Percentiles rank a stretch among this genome's conserved stretches.
phyloP scores from a whole-genome alignment of 352 stramenopile genomes.

The Pythium oligandrum region DNA sequence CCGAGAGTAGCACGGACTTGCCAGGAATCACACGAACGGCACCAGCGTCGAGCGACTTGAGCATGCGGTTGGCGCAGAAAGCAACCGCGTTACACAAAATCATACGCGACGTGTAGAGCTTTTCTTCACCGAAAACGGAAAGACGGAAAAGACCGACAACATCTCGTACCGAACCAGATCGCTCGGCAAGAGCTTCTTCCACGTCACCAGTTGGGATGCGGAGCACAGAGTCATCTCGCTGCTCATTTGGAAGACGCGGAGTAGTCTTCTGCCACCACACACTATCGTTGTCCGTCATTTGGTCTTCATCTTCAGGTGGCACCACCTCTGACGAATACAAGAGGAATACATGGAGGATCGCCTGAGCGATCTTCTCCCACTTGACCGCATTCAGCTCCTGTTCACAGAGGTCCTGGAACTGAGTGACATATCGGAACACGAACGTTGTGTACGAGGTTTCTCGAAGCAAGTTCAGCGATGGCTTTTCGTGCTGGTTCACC shows the following conservation, averaged over 20 bases:
- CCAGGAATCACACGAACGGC: conserved; percentile 20
- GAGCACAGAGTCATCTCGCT: conserved; percentile 33
- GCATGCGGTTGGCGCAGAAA: conserved; percentile 73
- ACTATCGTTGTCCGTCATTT: conserved; percentile 24
- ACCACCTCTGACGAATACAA: conserved; percentile 56
- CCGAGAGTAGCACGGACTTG: conserved; percentile 37
- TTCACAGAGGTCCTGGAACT: conserved; percentile 68
- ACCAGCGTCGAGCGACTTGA: conserved; percentile 41
- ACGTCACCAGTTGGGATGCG: conserved; percentile 15
- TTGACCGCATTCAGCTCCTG: conserved; percentile 52
- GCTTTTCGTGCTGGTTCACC: conserved; percentile 32
- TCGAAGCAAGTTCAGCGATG: conserved; percentile 53
- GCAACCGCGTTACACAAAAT: conserved; percentile 72
- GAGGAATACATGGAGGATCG: conserved; percentile 61
- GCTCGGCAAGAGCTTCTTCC: conserved; percentile 19
- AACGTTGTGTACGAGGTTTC: conserved; percentile 78
- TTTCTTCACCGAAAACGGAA: conserved; percentile 71
- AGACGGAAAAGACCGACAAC: conserved; percentile 39
- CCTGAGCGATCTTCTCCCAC: conserved; percentile 74
- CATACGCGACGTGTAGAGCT: conserved; percentile 77
- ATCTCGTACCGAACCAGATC: conserved; percentile 8
- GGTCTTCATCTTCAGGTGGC: conserved; percentile 22
- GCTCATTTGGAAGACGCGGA: conserved; percentile 38
- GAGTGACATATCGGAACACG: conserved; percentile 71
- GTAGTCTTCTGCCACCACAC: conserved; percentile 56